These are phyloP conservation scores for Mitosporidium daphniae DNA, from an alignment of 371 early-diverging fungal genomes.

Conservation along the genomic window DNA sequence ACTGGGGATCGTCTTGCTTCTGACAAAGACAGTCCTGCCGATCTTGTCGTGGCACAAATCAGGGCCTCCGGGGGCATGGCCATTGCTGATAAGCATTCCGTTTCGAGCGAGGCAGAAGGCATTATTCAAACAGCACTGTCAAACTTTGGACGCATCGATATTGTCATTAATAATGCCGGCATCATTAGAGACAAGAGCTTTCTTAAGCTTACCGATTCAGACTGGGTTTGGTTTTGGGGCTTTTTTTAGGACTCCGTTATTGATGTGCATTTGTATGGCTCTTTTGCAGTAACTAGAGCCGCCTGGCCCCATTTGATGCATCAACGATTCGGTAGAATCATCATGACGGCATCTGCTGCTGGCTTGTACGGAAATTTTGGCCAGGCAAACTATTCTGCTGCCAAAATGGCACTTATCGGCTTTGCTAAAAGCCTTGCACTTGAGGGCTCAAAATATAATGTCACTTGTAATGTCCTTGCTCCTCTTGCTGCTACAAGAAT, in stretches of 20 bases:
- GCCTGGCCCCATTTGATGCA: not conserved
- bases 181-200: slow-evolving; percentile 2
- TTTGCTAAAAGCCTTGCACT: slow-evolving; percentile 52
- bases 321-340: slow-evolving; percentile 1
- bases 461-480: slow-evolving; percentile 1
- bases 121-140: slow-evolving; percentile 1
- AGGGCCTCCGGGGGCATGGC: slow-evolving; percentile 1
- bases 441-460: slow-evolving; percentile 46
- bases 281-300: slow-evolving; percentile 1
- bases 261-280: slow-evolving; percentile 1
- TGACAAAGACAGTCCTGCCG: slow-evolving; percentile 6
- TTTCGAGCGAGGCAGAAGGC: not conserved
- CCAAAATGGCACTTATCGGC: slow-evolving; percentile 61
- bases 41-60: slow-evolving; percentile 2
- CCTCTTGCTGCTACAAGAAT: slow-evolving; percentile 1
- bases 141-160: slow-evolving; percentile 1
- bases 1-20: slow-evolving; percentile 25
- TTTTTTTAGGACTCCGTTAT: too few relatives aligned
- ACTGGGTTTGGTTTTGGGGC: too few relatives aligned
- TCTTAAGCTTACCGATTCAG: not conserved
- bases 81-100: slow-evolving; percentile 1
- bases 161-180: slow-evolving; percentile 2
- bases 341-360: slow-evolving; percentile 2
- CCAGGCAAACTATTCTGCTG: slow-evolving; percentile 6
- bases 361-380: slow-evolving; percentile 2